Evolutionary conservation across 148 eudicot species (phyloP).

Genomic region (Mesembryanthemum crystallinum): DNA sequence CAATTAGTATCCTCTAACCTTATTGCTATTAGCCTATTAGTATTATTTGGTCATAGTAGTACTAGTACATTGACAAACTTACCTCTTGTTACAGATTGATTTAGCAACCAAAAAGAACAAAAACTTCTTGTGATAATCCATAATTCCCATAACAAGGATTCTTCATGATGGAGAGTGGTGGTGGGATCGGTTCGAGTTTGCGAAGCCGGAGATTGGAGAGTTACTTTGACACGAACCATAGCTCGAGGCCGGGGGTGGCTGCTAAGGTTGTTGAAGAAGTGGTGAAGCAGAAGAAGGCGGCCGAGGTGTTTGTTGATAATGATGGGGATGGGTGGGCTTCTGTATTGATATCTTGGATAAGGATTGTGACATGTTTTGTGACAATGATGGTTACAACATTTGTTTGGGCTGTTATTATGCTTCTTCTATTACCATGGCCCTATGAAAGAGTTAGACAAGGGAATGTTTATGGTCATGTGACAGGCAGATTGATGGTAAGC

Average conservation of each 20-base stretch:
- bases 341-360: slow-evolving; percentile 31
- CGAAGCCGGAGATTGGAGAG: slow-evolving; percentile 23
- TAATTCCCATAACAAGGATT: neutral
- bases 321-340: slow-evolving; percentile 30
- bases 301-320: slow-evolving; percentile 8
- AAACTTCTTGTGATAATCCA: neutral
- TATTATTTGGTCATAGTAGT: neutral
- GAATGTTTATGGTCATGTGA: slow-evolving; percentile 38
- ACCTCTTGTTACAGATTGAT: neutral
- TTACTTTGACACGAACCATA: slow-evolving; percentile 23
- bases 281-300: slow-evolving; percentile 8
- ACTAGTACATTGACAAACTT: neutral
- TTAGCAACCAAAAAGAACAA: neutral
- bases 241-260: neutral
- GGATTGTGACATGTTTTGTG: slow-evolving; percentile 35
- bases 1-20: neutral
- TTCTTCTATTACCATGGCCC: slow-evolving; percentile 39
- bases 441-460: slow-evolving; percentile 39
- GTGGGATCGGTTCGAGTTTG: slow-evolving; percentile 7
- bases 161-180: neutral
- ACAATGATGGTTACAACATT: slow-evolving; percentile 37
- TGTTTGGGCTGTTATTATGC: slow-evolving; percentile 32
- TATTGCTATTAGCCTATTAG: neutral
- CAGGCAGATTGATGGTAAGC: slow-evolving; percentile 36
- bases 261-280: slow-evolving; percentile 5